Conservation (phyloP, 768 basidiomycete species). For the Ephemerocybe angulata region DNA sequence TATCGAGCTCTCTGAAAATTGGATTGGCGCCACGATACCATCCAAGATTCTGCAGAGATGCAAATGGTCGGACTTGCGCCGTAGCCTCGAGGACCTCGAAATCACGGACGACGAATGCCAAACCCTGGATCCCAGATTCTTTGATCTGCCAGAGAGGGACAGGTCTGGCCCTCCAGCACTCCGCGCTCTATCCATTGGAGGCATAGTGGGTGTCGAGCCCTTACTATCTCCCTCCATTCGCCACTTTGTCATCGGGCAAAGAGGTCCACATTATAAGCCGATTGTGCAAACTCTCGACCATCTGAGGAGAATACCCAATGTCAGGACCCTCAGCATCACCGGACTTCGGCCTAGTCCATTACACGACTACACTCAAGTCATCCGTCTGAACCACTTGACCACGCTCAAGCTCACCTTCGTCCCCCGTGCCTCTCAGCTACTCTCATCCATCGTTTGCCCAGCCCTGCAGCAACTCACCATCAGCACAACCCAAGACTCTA, state of each 20-base stretch:
- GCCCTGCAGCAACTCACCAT: slow-evolving; percentile 22
- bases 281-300: slow-evolving; percentile 3
- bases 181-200: neutral
- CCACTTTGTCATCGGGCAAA: slow-evolving; percentile 16
- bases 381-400: slow-evolving; percentile 18
- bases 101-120: no score
- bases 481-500: neutral
- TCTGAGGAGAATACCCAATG: slow-evolving; percentile 11
- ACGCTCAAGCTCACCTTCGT: slow-evolving; percentile 18
- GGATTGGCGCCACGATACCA: slow-evolving; percentile 24
- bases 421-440: slow-evolving; percentile 13
- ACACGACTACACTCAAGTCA: neutral
- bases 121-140: no score
- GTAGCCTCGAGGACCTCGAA: slow-evolving; percentile 17
- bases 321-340: neutral
- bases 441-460: slow-evolving; percentile 20
- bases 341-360: neutral
- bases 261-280: neutral
- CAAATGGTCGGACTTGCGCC: slow-evolving; percentile 18
- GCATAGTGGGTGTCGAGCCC: neutral
- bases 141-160: no score
- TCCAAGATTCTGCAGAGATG: slow-evolving; percentile 16
- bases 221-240: slow-evolving; percentile 24
- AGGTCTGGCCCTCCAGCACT: no score
- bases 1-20: slow-evolving; percentile 20